Evolutionary conservation across 108 stramenopile species (phyloP), one percentile per base, ranked within the genome.

Genomic region (Mayamaea pseudoterrestris): DNA sequence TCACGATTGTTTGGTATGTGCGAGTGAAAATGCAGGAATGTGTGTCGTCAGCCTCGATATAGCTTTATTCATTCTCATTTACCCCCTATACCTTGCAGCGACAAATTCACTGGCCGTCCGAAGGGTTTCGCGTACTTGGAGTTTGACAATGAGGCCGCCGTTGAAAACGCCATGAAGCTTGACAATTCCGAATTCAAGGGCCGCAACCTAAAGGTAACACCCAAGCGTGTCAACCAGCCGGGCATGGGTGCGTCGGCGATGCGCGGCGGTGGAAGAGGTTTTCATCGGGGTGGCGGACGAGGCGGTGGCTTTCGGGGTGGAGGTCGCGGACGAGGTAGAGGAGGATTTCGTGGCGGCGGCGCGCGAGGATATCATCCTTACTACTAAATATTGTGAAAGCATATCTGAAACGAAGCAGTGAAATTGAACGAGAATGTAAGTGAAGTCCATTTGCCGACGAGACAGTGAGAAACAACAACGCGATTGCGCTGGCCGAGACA

Each of bases 1-100:
- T 98, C 2, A 98, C 97, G 20, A 98, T 98, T 57, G 85, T 94
- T 17, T 96, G 97, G 59, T 93, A 98, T 71, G 94, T n/a, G n/a
- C n/a, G n/a, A n/a, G n/a, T n/a, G n/a, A n/a, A n/a, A n/a, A n/a
- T n/a, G n/a, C n/a, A n/a, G 89, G 79, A 69, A 53, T 31, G 88
- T 41, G 9, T n/a, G n/a, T n/a, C n/a, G n/a, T n/a, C n/a, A n/a
- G n/a, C n/a, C n/a, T n/a, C n/a, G n/a, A n/a, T n/a, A n/a, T n/a
- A n/a, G n/a, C n/a, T n/a, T n/a, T n/a, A n/a, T n/a, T n/a, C n/a
- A 37, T 30, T 48, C 30, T 52, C 11, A 32, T 30, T 22, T 42
- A 54, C 17, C 17, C 24, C 49, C 17, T 61, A 32, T 53, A 24
- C 2, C 20, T 56, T 16, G n/a, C 24, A 16, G 2, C 27, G 9